Evolutionary conservation across 129 eudicot species (phyloP), one percentile per base, ranked within the genome.

Genomic region (Tanacetum coccineum): DNA sequence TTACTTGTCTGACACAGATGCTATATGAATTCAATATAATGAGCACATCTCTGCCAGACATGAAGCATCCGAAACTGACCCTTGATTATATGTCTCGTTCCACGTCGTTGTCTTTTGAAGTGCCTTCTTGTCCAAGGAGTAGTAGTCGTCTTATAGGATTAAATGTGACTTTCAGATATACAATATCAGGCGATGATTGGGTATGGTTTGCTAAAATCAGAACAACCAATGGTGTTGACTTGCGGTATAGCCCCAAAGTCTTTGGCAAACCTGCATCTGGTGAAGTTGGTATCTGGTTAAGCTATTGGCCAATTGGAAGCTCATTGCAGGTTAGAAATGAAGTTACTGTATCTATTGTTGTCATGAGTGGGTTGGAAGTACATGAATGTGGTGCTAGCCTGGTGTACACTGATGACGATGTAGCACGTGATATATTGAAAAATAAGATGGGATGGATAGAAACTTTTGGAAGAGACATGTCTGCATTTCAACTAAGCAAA

Each of bases 291-390:
- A 59, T 53, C n/a, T 78, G 78, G 74, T 78, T 67, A 61, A 67
- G 82, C 67, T 74, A 67, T 62, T 78, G 78, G 78, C 77, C 73
- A 20, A 72, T 72, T 18, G 78, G 74, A 58, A 67, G 45, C 44
- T 5, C 0, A 13, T 61, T 78, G 30, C 3, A 3, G 2, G 15
- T 10, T 26, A 70, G 70, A 18, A 70, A 78, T 45, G 28, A 28
- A 17, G 74, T 72, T 66, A 44, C 0, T 9, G 70, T 78, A 9
- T 65, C 78, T 59, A 72, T 73, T 1, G 22, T 5, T 30, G 66
- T 62, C 18, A 47, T 50, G 4, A 65, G 47, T 4, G 69, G 70
- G 25, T 49, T 71, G 11, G 18, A 12, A 51, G 70, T 78, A 9
- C 62, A 51, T 0, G 70, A 73, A 42, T 59, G 65, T 53, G 70